phyloP scores from a whole-genome alignment of 192 early-diverging fungal species.

The Jimgerdemannia lactiflua region DNA sequence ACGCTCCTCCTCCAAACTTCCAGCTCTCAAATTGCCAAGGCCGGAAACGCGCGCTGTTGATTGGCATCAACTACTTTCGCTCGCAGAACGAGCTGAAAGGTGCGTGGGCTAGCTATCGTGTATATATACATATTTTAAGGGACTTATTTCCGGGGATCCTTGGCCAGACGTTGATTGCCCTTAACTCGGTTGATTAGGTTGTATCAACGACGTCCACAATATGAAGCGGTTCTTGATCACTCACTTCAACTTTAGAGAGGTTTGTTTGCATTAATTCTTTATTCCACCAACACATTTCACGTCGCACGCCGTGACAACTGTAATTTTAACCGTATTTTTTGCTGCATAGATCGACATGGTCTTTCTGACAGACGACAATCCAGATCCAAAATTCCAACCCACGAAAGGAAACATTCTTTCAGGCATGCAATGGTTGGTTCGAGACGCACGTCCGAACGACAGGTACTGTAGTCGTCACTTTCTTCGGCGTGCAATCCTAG shows the following conservation, averaged over 20 bases:
- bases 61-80: constrained; percentile 91
- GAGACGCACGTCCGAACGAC: constrained; percentile 71
- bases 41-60: constrained; percentile 78
- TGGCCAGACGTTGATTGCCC: too few species aligned
- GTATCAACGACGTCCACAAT: constrained; percentile 84
- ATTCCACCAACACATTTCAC: not conserved
- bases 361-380: constrained; percentile 76
- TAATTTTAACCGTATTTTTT: not conserved
- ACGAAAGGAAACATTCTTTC: constrained; percentile 72
- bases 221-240: constrained; percentile 67
- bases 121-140: too few species aligned
- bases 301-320: not conserved
- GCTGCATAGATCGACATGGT: constrained; percentile 50
- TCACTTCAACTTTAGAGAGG: constrained; percentile 62
- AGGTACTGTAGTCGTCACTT: constrained; percentile 34
- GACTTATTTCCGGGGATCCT: not conserved
- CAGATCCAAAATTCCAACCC: constrained; percentile 59
- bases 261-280: not conserved
- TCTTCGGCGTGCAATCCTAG: not conserved
- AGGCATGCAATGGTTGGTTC: constrained; percentile 77
- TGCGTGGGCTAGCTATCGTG: constrained; percentile 4
- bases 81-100: constrained; percentile 55
- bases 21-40: constrained; percentile 58
- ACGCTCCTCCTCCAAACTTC: constrained; percentile 31
- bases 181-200: constrained; percentile 43